phyloP scores from a whole-genome alignment of 441 rosid genomes.

The Pelargonium citronellum region DNA sequence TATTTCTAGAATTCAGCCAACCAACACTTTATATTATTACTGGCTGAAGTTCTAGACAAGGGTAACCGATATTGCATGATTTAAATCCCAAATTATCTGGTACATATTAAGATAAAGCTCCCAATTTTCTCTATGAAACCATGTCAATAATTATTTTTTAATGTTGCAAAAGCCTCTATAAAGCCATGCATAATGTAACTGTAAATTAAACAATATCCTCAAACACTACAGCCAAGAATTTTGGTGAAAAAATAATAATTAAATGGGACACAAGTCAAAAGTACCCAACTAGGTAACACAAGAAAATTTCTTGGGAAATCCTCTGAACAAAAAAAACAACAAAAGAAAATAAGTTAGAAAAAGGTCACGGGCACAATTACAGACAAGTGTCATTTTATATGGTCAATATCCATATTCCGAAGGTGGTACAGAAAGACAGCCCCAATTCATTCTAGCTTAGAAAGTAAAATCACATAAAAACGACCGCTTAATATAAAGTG shows the following conservation, averaged over 20 bases:
- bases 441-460: too few relatives aligned
- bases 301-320: neutral
- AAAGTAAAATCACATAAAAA: too few relatives aligned
- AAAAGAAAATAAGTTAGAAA: neutral
- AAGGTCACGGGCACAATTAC: neutral
- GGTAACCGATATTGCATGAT: neutral
- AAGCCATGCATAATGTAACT: neutral
- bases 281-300: neutral
- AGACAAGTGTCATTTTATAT: neutral
- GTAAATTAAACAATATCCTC: neutral
- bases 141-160: neutral
- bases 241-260: neutral
- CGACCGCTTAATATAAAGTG: too few relatives aligned
- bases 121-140: neutral
- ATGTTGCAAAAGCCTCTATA: neutral
- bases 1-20: neutral
- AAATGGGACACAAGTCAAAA: neutral
- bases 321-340: neutral
- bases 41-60: neutral
- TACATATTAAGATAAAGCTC: neutral
- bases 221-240: neutral
- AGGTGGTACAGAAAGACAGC: neutral
- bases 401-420: neutral
- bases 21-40: neutral
- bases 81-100: neutral